Percentiles rank a stretch among this genome's conserved stretches.
phyloP scores from a whole-genome alignment of 2,329 filamentous ascomycete species.

The Diaporthe sp. region DNA sequence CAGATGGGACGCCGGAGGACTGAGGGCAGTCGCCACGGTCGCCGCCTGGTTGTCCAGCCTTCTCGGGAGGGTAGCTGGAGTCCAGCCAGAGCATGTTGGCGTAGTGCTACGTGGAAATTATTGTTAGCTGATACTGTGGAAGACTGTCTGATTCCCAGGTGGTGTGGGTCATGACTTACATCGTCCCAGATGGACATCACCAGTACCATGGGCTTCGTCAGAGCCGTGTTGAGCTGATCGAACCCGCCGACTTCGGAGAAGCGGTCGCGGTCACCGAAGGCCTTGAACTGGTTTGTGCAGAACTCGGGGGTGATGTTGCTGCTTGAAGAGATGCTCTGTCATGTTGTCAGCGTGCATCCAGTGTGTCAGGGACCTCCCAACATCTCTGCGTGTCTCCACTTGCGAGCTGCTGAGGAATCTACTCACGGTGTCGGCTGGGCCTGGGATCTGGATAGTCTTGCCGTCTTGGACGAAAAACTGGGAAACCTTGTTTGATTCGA shows the following conservation, averaged over 20 bases:
- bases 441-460: constrained; percentile 61
- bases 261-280: constrained; percentile 65
- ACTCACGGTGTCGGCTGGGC: constrained; percentile 49
- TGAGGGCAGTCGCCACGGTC: constrained; percentile 60
- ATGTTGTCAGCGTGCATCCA: background rate
- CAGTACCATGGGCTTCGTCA: constrained; percentile 71
- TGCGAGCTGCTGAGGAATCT: background rate
- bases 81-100: constrained; percentile 76
- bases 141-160: background rate
- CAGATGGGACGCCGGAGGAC: constrained; percentile 55
- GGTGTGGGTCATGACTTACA: constrained; percentile 7
- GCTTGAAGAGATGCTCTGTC: constrained; percentile 46
- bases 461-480: constrained; percentile 73
- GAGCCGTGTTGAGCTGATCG: constrained; percentile 63
- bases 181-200: constrained; percentile 75
- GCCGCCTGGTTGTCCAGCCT: constrained; percentile 54
- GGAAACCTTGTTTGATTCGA: constrained; percentile 66
- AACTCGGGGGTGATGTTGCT: constrained; percentile 65
- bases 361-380: background rate
- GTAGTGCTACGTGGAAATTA: constrained; percentile 55
- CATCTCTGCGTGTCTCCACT: background rate
- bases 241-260: constrained; percentile 69
- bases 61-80: constrained; percentile 64
- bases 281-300: constrained; percentile 67
- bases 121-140: background rate